Base-by-base conservation (phyloP, 306 rosid genomes). In the Lathyrus aphaca region DNA sequence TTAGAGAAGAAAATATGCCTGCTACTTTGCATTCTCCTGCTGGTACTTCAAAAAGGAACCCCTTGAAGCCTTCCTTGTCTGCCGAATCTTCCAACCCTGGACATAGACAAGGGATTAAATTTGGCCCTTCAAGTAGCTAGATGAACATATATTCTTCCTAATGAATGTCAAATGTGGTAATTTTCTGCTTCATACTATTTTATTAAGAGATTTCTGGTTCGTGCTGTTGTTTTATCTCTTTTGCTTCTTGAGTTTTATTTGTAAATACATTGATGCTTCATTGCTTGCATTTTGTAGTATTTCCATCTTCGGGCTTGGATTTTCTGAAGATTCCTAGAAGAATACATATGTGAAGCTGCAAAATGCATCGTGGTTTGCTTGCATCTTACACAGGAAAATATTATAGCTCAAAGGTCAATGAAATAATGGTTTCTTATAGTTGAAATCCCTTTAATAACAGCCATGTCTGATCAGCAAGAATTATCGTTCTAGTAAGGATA, bases 61-160 rank as follows among this genome's bases (percentile, higher is more conserved):
- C 80, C 51, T 69, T 86, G 60, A 94, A 87, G 74, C 89, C 84
- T 76, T 56, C 58, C 40, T 69, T 82, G 74, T 77, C 96, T 18
- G 12, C 84, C 69, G 97, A 90, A 87, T 54, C 85, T 56, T 76
- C 85, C 37, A 87, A 87, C 72, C 75, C 77, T 56, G 77, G 78
- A 72, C 88, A 78, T 42, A 89, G 83, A 70, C 89, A 81, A 68
- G 86, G 83, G 39, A 83, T 78, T 72, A 85, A 77, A 86, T 63
- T 85, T 69, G 92, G 94, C 53, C 89, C 90, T 74, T 94, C 98
- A 44, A 83, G 91, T 75, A 88, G 96, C 86, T n/a, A n/a, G n/a
- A n/a, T 90, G 97, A 96, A 90, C 77, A 85, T 81, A 17, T 78
- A 94, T 70, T 90, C 97, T 79, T 86, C 92, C 58, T 90, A 94